Conservation (phyloP, 805 yeast genomes). For the Ogataea salicorniae region DNA sequence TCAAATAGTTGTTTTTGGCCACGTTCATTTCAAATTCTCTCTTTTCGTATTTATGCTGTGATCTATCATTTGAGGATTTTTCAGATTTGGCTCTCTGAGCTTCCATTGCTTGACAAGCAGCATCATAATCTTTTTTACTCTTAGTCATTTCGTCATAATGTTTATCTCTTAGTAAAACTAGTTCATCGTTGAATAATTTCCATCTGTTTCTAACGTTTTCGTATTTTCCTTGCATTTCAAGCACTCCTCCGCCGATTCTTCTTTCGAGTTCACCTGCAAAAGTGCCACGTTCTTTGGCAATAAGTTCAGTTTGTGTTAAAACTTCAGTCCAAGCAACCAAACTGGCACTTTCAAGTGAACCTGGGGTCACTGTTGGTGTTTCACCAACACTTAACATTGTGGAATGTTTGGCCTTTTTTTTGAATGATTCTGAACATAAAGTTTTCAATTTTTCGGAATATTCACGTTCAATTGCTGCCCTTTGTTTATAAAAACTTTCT, state of each 20-base stretch:
- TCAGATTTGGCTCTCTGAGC: constrained; percentile 69
- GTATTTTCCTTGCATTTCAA: constrained; percentile 47
- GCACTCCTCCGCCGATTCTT: constrained; percentile 58
- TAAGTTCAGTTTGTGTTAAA: constrained; percentile 73
- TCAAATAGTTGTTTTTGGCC: constrained; percentile 78
- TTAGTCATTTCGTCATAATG: constrained; percentile 54
- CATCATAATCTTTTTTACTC: constrained; percentile 74
- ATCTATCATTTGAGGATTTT: constrained; percentile 45
- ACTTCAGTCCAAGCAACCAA: constrained; percentile 89
- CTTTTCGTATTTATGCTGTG: constrained; percentile 49
- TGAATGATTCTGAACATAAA: constrained; percentile 64
- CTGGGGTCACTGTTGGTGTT: constrained; percentile 86
- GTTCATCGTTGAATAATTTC: constrained; percentile 52
- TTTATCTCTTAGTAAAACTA: constrained; percentile 42
- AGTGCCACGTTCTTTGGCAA: constrained; percentile 59
- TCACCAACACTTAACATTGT: constrained; percentile 83
- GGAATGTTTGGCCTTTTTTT: constrained; percentile 66
- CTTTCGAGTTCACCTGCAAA: constrained; percentile 56
- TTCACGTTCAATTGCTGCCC: constrained; percentile 79
- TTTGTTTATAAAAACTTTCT: constrained; percentile 76
- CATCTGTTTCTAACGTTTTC: constrained; percentile 52
- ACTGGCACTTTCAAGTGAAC: constrained; percentile 84
- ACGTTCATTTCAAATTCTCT: constrained; percentile 78
- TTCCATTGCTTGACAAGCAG: constrained; percentile 76
- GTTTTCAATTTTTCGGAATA: constrained; percentile 64